A percentile compares a stretch with the other conserved stretches of the same genome.
These are phyloP conservation scores for Arthrobotrys musiformis DNA, from an alignment of 2,329 filamentous ascomycete species.

Conservation along the genomic window DNA sequence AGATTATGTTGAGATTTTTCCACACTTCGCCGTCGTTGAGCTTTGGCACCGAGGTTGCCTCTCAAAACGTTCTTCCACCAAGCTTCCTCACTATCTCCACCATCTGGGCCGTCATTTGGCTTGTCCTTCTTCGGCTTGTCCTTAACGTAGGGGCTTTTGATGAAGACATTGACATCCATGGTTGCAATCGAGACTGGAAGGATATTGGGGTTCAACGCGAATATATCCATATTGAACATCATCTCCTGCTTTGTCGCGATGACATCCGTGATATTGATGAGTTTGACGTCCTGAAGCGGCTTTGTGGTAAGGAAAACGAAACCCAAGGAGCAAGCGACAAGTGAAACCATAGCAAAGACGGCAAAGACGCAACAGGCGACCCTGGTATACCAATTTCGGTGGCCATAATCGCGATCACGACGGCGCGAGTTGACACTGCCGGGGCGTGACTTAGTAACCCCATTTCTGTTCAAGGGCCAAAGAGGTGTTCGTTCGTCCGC, in stretches of 20 bases:
- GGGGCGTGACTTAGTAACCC: constrained; percentile 40
- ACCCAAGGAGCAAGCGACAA: constrained; percentile 84
- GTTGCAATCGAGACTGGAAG: constrained; percentile 86
- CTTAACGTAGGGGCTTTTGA: constrained; percentile 90
- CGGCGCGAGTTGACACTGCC: constrained; percentile 68
- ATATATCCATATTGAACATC: constrained; percentile 90
- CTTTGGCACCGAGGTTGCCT: constrained; percentile 24
- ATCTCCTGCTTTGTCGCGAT: constrained; percentile 93
- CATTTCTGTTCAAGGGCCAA: constrained; percentile 71
- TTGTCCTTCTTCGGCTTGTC: constrained; percentile 61
- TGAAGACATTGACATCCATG: constrained; percentile 91
- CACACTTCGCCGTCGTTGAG: constrained; percentile 3
- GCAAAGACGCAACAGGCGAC: constrained; percentile 89
- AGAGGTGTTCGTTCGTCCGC: constrained; percentile 91
- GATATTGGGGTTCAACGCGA: constrained; percentile 91
- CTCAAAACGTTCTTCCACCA: constrained; percentile 35
- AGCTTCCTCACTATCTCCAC: constrained; percentile 18
- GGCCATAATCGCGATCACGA: constrained; percentile 76
- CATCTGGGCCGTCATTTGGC: constrained; percentile 35
- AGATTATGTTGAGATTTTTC: constrained; percentile 4
- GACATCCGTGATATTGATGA: constrained; percentile 86
- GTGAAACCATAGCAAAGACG: constrained; percentile 80
- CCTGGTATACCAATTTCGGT: constrained; percentile 73
- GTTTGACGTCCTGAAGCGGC: constrained; percentile 79
- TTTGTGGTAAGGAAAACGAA: constrained; percentile 94